Percentiles rank a stretch among this genome's conserved stretches.
phyloP scores from a whole-genome alignment of 768 basidiomycete genomes.

The Lactifluus subvellereus region DNA sequence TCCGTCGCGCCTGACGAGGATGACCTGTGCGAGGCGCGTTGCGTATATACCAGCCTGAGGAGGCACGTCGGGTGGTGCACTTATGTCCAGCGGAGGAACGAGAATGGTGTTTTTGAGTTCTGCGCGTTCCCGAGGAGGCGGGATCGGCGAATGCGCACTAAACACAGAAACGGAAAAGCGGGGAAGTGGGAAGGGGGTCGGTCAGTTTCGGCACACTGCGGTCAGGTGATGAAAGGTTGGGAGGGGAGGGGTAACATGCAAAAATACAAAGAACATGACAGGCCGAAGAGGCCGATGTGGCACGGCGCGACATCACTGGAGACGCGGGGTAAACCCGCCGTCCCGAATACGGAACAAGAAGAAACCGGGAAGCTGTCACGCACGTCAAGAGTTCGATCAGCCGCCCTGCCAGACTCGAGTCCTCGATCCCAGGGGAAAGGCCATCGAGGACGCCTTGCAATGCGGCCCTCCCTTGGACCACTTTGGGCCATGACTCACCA shows the following conservation, averaged over 20 bases:
- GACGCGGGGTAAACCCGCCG: too few relatives aligned
- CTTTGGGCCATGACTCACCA: constrained; percentile 68
- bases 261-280: neutral
- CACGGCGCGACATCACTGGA: neutral
- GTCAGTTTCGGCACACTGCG: neutral
- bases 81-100: constrained; percentile 46
- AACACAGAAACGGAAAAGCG: neutral
- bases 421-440: constrained; percentile 33
- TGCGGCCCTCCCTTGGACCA: constrained; percentile 48
- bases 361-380: constrained; percentile 32
- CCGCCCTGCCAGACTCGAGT: constrained; percentile 48
- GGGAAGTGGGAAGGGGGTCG: neutral
- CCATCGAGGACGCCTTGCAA: constrained; percentile 41
- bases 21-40: constrained; percentile 67
- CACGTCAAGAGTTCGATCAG: constrained; percentile 69
- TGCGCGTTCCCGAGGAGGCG: constrained; percentile 41
- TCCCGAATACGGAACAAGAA: neutral
- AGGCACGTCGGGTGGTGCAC: neutral
- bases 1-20: constrained; percentile 58
- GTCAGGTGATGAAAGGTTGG: neutral
- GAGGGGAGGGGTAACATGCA: constrained; percentile 1
- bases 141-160: constrained; percentile 5
- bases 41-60: constrained; percentile 40
- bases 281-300: neutral
- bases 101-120: constrained; percentile 60